Evolutionary conservation across 352 stramenopile species (phyloP).

Genomic region (Pythium brachiatum): DNA sequence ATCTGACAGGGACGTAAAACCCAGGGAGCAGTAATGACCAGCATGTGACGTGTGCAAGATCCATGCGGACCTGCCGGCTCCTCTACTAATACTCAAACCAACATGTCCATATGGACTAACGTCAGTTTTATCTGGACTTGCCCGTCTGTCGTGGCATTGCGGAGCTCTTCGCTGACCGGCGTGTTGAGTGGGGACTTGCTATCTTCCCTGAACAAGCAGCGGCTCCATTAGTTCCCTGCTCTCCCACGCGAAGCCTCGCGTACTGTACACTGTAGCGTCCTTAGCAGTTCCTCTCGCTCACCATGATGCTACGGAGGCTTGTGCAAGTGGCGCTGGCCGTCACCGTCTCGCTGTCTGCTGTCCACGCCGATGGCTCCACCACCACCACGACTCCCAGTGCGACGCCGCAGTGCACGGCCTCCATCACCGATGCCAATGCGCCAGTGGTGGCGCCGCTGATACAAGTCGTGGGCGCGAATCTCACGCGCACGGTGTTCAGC

Average conservation of each 20-base stretch:
- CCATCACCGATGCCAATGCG: conserved; percentile 24
- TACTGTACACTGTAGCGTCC: neutral
- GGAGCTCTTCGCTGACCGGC: neutral
- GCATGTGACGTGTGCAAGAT: neutral
- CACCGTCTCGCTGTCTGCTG: neutral
- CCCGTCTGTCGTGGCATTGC: neutral
- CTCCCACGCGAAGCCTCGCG: neutral
- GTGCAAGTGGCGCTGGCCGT: neutral
- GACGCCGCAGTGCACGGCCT: conserved; percentile 22
- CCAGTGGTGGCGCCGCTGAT: conserved; percentile 27
- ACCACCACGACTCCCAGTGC: neutral
- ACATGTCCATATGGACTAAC: conserved; percentile 1
- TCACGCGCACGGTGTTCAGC: conserved; percentile 19
- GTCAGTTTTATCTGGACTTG: neutral
- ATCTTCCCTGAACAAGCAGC: neutral
- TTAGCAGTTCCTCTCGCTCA: neutral
- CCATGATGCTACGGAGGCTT: neutral
- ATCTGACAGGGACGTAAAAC: neutral
- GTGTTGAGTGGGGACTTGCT: too few relatives aligned
- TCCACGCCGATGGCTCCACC: neutral
- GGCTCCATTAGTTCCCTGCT: neutral
- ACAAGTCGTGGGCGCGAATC: conserved; percentile 14
- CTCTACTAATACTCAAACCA: neutral
- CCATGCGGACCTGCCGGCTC: neutral
- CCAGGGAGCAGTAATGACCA: neutral